Base-by-base conservation (phyloP, 495 filamentous ascomycete genomes). In the Penicillium dipodomyicola region DNA sequence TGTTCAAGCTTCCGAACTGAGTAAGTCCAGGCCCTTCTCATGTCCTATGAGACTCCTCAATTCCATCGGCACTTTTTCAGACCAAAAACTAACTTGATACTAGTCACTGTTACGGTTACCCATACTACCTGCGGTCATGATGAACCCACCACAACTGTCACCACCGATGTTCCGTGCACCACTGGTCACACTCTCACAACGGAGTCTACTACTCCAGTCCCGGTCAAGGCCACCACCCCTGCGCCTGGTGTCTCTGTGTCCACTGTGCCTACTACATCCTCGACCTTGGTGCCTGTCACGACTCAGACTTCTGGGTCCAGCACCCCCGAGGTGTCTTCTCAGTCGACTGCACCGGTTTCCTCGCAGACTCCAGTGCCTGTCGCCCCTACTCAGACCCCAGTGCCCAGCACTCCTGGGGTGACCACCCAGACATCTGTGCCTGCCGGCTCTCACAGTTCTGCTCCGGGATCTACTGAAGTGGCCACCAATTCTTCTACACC, bases 21-120 rank as follows among this genome's bases (percentile, higher is more conserved):
- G 52, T 54, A 47, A 54, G 43, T 47, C 11, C 30, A 47, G 1
- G 1, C 20, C 32, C 42, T 12, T 4, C 4, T 19, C 30, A 22
- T 19, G 12, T 3, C 33, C 22, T 15, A n/a, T 19, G 7, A 22
- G 17, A 50, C 29, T 33, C 22, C 11, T 39, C 7, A n/a, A 19
- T 22, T 25, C 4, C 23, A 7, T 29, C 22, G 6, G 1, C 20
- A 11, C 12, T 48, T 48, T 48, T 22, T 2, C 1, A 30, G 15
- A 39, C 29, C 12, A 23, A n/a, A 30, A 14, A 19, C 25, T 45
- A 30, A 49, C 27, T 40, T 6, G 22, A 46, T 17, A 27, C 14
- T 25, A 30, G 54, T 55, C 27, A 65, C 58, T 39, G 60, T 67
- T 17, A 67, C 65, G n/a, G 32, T 46, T 6, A 54, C 52, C 32